Conservation (phyloP, 306 rosid species). For the Prunus armeniaca region DNA sequence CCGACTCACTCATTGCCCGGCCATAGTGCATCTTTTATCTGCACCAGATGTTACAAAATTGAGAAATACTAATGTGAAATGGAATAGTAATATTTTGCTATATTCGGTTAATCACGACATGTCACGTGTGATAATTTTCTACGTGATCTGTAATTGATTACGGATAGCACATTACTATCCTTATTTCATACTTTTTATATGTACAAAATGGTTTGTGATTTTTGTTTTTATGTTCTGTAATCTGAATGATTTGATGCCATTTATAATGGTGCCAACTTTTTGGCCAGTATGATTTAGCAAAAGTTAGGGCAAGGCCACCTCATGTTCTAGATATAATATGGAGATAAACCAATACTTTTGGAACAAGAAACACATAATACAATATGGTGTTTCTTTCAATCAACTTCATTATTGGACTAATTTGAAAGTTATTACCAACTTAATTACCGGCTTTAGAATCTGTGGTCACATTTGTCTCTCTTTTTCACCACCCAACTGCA, state of each 20-base stretch:
- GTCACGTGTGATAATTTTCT: too few species aligned
- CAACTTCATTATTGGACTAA: neutral
- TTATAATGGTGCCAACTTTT: neutral
- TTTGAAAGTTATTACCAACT: neutral
- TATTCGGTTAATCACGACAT: too few species aligned
- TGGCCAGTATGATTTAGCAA: neutral
- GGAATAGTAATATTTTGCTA: too few species aligned
- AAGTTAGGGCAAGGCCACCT: neutral
- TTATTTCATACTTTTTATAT: too few species aligned
- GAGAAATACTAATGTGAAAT: too few species aligned
- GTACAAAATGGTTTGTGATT: neutral
- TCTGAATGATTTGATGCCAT: neutral
- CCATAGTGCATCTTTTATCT: neutral
- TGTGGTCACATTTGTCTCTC: neutral
- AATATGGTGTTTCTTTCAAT: neutral
- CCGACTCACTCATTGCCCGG: neutral
- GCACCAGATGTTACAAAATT: too few species aligned
- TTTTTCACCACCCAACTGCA: neutral
- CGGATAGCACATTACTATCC: too few species aligned
- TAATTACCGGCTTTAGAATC: neutral
- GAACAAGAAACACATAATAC: neutral
- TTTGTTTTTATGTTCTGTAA: neutral
- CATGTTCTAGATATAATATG: too few species aligned
- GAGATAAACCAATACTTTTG: neutral
- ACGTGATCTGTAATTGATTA: rapidly evolving